phyloP scores from a whole-genome alignment of 2,329 filamentous ascomycete genomes.

The Phaeosphaeria sp. region DNA sequence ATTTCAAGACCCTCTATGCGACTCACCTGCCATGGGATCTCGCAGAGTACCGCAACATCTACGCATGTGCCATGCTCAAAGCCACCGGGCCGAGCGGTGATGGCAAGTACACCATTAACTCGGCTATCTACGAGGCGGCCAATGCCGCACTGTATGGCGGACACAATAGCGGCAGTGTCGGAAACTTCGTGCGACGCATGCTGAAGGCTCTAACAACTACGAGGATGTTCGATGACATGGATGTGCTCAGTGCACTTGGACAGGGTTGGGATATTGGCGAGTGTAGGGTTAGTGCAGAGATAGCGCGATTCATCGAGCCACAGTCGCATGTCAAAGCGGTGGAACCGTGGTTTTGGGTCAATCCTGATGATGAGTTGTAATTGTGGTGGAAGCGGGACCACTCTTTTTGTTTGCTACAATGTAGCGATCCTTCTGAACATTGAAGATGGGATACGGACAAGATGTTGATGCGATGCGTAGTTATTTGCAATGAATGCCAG shows the following conservation, averaged over 20 bases:
- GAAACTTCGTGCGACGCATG: background rate
- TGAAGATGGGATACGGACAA: background rate
- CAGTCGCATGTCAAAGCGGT: background rate
- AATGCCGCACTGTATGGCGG: slow-evolving; percentile 2
- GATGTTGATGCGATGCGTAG: background rate
- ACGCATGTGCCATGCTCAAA: slow-evolving; percentile 12
- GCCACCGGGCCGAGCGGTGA: slow-evolving; percentile 7
- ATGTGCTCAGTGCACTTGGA: background rate
- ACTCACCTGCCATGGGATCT: background rate
- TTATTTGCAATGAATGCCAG: background rate
- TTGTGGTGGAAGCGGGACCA: background rate
- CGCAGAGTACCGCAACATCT: slow-evolving; percentile 12
- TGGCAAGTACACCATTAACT: slow-evolving; percentile 13
- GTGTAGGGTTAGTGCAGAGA: background rate
- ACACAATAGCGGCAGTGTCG: background rate
- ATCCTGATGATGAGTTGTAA: background rate
- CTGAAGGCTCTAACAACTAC: background rate
- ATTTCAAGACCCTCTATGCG: background rate
- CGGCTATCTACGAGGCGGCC: slow-evolving; percentile 3
- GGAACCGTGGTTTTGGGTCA: background rate
- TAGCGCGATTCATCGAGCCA: background rate
- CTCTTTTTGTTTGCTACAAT: background rate
- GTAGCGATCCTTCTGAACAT: background rate
- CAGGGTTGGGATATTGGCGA: background rate
- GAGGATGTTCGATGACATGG: background rate